Evolutionary conservation across 345 rosid genomes (phyloP).

Genomic region (Rhizophora apiculata): DNA sequence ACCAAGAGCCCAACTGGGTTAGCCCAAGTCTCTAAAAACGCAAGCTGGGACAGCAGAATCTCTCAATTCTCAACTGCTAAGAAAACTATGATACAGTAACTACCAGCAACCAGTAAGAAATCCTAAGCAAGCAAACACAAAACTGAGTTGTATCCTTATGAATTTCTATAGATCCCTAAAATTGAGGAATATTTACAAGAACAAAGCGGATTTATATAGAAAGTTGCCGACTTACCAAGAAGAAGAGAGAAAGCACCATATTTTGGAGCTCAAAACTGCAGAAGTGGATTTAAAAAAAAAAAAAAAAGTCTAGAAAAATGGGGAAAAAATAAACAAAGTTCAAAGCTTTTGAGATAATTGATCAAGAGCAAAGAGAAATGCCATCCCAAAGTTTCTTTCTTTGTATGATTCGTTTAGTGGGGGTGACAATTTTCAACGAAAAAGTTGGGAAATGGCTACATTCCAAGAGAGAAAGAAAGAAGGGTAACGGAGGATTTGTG

Average conservation of each 20-base stretch:
- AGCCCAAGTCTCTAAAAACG: slow-evolving; percentile 12
- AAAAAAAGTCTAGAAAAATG: background rate
- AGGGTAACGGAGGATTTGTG: background rate
- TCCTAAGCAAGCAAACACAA: background rate
- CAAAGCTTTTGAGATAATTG: too few species aligned
- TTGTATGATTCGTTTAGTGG: too few species aligned
- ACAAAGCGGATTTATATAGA: background rate
- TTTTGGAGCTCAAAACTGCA: background rate
- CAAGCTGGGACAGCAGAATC: slow-evolving; percentile 5
- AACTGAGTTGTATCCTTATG: too few species aligned
- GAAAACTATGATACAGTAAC: background rate
- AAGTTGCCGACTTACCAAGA: slow-evolving; percentile 20
- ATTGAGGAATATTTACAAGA: background rate
- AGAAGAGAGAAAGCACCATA: background rate
- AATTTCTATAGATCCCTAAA: background rate
- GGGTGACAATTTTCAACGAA: too few species aligned
- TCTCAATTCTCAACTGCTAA: slow-evolving; percentile 16
- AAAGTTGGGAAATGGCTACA: too few species aligned
- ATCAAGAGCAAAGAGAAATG: too few species aligned
- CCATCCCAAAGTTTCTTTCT: too few species aligned
- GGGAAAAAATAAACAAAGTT: background rate
- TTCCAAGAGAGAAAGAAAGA: background rate
- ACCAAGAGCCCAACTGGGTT: slow-evolving; percentile 17
- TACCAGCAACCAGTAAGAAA: background rate
- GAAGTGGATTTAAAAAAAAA: background rate